These are phyloP conservation scores for Talaromyces stipitatus DNA, from an alignment of 495 filamentous ascomycete species.

Conservation along the genomic window DNA sequence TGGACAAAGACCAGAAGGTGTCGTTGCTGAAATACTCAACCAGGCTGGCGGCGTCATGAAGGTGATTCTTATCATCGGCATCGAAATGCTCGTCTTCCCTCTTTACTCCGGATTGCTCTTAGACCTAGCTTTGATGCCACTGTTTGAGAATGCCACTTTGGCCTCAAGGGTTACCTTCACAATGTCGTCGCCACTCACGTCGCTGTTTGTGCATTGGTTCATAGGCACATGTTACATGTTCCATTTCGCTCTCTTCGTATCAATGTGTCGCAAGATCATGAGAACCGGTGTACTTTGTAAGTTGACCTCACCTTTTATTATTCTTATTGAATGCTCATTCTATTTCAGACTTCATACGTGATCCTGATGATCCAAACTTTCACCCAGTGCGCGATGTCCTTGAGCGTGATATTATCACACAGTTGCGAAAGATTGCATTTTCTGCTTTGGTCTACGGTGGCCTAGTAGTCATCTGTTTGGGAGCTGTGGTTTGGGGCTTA, in stretches of 20 bases:
- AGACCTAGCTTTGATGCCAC: slow-evolving; percentile 78
- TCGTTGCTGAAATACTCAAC: slow-evolving; percentile 73
- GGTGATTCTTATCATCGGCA: slow-evolving; percentile 95
- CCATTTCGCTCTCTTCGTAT: slow-evolving; percentile 96
- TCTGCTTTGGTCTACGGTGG: slow-evolving; percentile 93
- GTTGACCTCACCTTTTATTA: slow-evolving; percentile 18
- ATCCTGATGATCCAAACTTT: slow-evolving; percentile 97
- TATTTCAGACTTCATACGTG: slow-evolving; percentile 80
- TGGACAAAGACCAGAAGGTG: slow-evolving; percentile 65
- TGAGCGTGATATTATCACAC: slow-evolving; percentile 84
- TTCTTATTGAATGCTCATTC: slow-evolving; percentile 16
- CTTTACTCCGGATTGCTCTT: slow-evolving; percentile 90
- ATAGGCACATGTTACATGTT: slow-evolving; percentile 99
- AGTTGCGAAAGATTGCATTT: slow-evolving; percentile 93
- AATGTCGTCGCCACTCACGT: slow-evolving; percentile 67
- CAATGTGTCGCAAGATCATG: slow-evolving; percentile 98
- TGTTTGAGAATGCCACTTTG: slow-evolving; percentile 75
- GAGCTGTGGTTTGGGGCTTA: slow-evolving; percentile 93
- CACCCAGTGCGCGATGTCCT: slow-evolving; percentile 96
- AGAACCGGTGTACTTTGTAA: slow-evolving; percentile 83
- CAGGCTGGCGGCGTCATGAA: slow-evolving; percentile 97
- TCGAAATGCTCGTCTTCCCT: slow-evolving; percentile 97
- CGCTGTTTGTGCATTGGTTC: slow-evolving; percentile 97
- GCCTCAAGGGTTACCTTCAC: slow-evolving; percentile 70
- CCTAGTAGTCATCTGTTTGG: slow-evolving; percentile 85